phyloP scores from a whole-genome alignment of 164 flowering plant genomes.

The Malania oleifera region DNA sequence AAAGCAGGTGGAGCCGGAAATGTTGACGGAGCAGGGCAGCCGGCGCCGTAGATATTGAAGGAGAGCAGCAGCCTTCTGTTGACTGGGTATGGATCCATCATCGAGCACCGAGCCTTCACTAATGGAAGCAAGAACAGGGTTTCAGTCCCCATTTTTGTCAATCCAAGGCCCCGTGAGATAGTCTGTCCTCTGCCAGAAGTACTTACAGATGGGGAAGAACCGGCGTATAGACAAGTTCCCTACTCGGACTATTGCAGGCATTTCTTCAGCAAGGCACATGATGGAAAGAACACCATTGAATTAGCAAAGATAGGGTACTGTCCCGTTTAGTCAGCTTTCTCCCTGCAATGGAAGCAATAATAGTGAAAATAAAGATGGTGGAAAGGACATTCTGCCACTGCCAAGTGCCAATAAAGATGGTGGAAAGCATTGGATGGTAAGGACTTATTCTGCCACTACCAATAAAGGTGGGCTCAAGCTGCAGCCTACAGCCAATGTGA shows the following conservation, averaged over 20 bases:
- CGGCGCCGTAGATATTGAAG: too few relatives aligned
- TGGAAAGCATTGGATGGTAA: too few relatives aligned
- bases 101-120: constrained; percentile 43
- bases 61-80: too few relatives aligned
- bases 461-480: too few relatives aligned
- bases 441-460: too few relatives aligned
- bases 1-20: too few relatives aligned
- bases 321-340: background rate
- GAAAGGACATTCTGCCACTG: background rate
- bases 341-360: background rate
- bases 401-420: too few relatives aligned
- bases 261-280: constrained; percentile 46
- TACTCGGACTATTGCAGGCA: constrained; percentile 36
- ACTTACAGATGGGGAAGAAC: constrained; percentile 29
- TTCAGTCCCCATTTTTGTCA: constrained; percentile 43
- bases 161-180: constrained; percentile 24
- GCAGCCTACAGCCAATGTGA: too few relatives aligned
- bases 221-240: constrained; percentile 29
- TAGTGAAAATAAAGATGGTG: constrained; percentile 7
- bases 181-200: constrained; percentile 38
- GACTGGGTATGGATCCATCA: too few relatives aligned
- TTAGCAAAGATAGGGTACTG: constrained; percentile 23
- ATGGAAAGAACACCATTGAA: constrained; percentile 45
- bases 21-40: too few relatives aligned
- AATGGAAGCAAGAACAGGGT: constrained; percentile 34